phyloP scores from a whole-genome alignment of 2,329 filamentous ascomycete species.

The Emmonsiellopsis sp. region DNA sequence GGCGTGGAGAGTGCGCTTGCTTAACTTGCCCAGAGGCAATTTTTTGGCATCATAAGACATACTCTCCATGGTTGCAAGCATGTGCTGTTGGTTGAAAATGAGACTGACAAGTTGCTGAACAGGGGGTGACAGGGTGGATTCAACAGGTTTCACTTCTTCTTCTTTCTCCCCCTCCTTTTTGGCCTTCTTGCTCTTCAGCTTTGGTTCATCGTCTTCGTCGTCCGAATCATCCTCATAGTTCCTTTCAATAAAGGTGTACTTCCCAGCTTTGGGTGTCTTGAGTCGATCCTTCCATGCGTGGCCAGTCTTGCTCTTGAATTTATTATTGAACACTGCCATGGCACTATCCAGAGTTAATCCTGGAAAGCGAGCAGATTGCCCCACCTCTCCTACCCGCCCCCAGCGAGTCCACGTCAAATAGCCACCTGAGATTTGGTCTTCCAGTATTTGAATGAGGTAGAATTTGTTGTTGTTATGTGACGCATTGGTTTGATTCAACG shows the following conservation, averaged over 20 bases:
- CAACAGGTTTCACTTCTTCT: constrained; percentile 30
- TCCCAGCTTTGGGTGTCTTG: constrained; percentile 43
- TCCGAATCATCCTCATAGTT: constrained; percentile 57
- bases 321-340: constrained; percentile 40
- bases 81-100: constrained; percentile 73
- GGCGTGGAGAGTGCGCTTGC: constrained; percentile 63
- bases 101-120: constrained; percentile 65
- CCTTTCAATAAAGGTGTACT: constrained; percentile 71
- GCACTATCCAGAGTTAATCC: constrained; percentile 31
- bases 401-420: constrained; percentile 67
- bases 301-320: constrained; percentile 51
- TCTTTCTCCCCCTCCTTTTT: constrained; percentile 26
- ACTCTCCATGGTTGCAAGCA: constrained; percentile 45
- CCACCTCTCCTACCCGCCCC: constrained; percentile 61
- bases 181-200: constrained; percentile 17
- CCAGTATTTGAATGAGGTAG: constrained; percentile 62
- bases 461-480: constrained; percentile 73
- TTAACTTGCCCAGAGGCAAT: constrained; percentile 74
- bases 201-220: constrained; percentile 26
- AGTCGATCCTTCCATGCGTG: constrained; percentile 42
- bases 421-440: constrained; percentile 18
- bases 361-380: constrained; percentile 37
- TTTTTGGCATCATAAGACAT: constrained; percentile 50
- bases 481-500: constrained; percentile 69
- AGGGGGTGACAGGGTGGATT: constrained; percentile 51